Evolutionary conservation across 2,329 filamentous ascomycete genomes (phyloP).

Genomic region (Rachicladosporium sp.): DNA sequence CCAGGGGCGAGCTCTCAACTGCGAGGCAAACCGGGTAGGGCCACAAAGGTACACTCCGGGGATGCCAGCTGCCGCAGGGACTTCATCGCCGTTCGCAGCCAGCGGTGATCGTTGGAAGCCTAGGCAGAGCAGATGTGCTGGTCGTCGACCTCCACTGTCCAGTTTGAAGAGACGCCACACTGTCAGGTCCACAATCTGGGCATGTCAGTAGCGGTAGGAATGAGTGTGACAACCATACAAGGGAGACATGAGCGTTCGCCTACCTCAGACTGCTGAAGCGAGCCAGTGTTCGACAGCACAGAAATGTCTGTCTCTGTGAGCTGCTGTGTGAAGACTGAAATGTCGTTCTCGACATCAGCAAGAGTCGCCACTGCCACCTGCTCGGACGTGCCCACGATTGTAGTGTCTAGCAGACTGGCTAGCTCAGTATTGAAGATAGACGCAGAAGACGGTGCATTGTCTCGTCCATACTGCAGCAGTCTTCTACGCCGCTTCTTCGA

Average conservation of each 20-base stretch:
- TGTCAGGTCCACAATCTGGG: constrained; percentile 36
- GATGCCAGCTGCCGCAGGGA: constrained; percentile 37
- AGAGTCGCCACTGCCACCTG: constrained; percentile 34
- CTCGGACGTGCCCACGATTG: constrained; percentile 47
- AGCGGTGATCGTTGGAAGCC: constrained; percentile 52
- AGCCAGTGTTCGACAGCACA: constrained; percentile 12
- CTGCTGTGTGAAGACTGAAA: constrained; percentile 35
- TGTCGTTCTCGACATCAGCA: constrained; percentile 34
- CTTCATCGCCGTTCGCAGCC: constrained; percentile 18
- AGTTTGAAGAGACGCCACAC: constrained; percentile 66
- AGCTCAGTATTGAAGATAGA: constrained; percentile 25
- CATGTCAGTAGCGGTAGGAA: constrained; percentile 9
- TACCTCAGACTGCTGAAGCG: constrained; percentile 32
- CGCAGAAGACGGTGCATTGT: not conserved
- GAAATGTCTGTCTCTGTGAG: constrained; percentile 19
- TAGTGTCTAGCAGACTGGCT: constrained; percentile 52
- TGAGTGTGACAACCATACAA: constrained; percentile 27
- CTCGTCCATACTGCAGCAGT: constrained; percentile 14
- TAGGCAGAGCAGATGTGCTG: constrained; percentile 69
- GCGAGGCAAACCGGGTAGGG: constrained; percentile 40
- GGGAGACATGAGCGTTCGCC: constrained; percentile 11
- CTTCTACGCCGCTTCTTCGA: constrained; percentile 13
- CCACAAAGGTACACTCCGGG: constrained; percentile 42
- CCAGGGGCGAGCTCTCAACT: constrained; percentile 63
- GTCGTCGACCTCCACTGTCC: constrained; percentile 36